Percentiles rank a stretch among this genome's conserved stretches.
Evolutionary conservation across 768 basidiomycete species (phyloP).

Genomic region (Macrolepiota albuminosa): DNA sequence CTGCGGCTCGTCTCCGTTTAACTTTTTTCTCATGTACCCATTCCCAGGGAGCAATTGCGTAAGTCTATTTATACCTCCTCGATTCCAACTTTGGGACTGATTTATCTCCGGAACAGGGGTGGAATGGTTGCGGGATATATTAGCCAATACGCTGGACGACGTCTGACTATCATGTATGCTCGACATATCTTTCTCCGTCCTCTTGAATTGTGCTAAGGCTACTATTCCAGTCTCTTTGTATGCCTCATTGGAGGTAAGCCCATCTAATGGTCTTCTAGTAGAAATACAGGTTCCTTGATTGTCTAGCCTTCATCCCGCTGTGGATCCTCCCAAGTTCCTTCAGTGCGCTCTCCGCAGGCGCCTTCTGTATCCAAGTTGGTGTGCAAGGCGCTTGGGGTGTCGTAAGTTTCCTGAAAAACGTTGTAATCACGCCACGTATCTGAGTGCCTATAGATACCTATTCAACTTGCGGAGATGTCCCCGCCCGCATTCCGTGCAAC

Average conservation of each 20-base stretch:
- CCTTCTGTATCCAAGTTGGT: slow-evolving; percentile 83
- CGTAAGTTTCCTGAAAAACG: slow-evolving; percentile 37
- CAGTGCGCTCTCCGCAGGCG: slow-evolving; percentile 68
- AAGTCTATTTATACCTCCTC: neutral
- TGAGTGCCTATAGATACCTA: slow-evolving; percentile 55
- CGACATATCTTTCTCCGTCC: neutral
- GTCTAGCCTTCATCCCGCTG: slow-evolving; percentile 55
- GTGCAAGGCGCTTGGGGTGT: slow-evolving; percentile 92
- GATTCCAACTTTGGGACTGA: neutral
- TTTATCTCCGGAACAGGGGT: slow-evolving; percentile 5
- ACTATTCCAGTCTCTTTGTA: slow-evolving; percentile 42
- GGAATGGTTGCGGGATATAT: slow-evolving; percentile 17
- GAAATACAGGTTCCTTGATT: neutral
- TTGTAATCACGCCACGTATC: slow-evolving; percentile 22
- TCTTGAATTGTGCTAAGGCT: neutral
- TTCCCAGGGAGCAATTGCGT: slow-evolving; percentile 18
- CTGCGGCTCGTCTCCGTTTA: neutral
- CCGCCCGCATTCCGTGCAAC: slow-evolving; percentile 88
- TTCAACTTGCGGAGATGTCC: slow-evolving; percentile 78
- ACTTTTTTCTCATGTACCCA: neutral
- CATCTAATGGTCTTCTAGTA: neutral
- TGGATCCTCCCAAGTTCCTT: slow-evolving; percentile 81
- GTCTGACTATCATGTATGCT: slow-evolving; percentile 20
- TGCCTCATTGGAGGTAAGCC: slow-evolving; percentile 43
- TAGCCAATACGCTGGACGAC: slow-evolving; percentile 19